Evolutionary conservation across 1,284 basidiomycete genomes (phyloP), one percentile per base, ranked within the genome.

Genomic region (Papiliotrema nemorosa): DNA sequence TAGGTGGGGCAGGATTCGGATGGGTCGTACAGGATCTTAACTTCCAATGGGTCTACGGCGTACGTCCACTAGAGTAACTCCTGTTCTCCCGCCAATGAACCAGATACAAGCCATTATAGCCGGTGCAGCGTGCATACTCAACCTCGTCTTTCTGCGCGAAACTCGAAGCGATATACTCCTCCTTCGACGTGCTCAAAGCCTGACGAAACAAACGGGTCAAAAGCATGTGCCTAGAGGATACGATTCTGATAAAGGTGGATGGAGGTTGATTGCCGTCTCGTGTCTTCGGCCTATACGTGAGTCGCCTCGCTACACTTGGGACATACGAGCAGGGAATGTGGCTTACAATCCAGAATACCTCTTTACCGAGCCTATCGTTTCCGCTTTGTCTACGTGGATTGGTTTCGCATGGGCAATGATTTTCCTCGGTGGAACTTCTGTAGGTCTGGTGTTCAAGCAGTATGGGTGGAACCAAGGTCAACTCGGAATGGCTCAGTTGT

Each of bases 151-250:
- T 25, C 64, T 78, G 14, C 55, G 60, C 16, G 73, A 76, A 45
- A 72, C 73, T 31, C 59, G 75, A 21, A 70, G 71, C 2, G 75
- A 78, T 27, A 77, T 78, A n/a, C 61, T 79, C 20, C 72, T 79
- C n/a, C 59, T 65, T 0, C 54, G 72, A 9, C 62, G 74, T 13
- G 76, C 76, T 3, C 57, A 55, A 22, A 46, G 50, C 13, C 52
- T 79, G 16, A 73, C 73, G 0, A 64, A 70, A 48, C 59, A 72
- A 44, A 75, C 73, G 0, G 76, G 76, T 0, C 52, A 47, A 3
- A 48, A 62, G 18, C 74, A 77, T 55, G 58, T 73, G 33, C 62
- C 60, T 37, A 60, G 58, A 59, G 1, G 73, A 74, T 54, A 48
- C 72, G 14, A 67, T 73, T 5, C 65, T 63, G 41, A 67, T 67